Evolutionary conservation across 2,329 filamentous ascomycete species (phyloP).

Genomic region (Annulohypoxylon truncatum): DNA sequence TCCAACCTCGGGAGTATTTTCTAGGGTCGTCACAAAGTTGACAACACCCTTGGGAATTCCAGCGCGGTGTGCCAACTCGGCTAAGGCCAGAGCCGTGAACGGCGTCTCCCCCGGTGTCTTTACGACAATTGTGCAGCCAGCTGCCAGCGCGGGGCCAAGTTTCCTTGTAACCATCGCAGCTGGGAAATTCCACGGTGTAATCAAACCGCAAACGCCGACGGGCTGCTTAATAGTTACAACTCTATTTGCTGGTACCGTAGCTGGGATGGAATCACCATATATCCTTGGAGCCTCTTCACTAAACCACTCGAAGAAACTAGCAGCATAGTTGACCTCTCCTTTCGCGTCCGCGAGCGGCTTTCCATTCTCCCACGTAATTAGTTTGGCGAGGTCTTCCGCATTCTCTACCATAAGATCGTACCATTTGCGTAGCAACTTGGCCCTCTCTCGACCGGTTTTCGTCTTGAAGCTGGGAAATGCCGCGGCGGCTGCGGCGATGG

Average conservation of each 20-base stretch:
- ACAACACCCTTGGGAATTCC: constrained; percentile 92
- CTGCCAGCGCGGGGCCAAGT: constrained; percentile 80
- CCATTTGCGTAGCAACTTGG: constrained; percentile 81
- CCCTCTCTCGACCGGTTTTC: constrained; percentile 78
- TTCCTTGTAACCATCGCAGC: constrained; percentile 80
- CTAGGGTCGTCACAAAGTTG: constrained; percentile 83
- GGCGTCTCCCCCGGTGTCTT: constrained; percentile 95
- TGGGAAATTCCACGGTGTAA: constrained; percentile 92
- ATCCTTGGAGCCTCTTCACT: constrained; percentile 79
- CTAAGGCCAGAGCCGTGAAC: constrained; percentile 87
- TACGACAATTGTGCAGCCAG: constrained; percentile 93
- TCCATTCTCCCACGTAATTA: constrained; percentile 92
- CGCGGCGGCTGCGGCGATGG: constrained; percentile 83
- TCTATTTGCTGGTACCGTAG: constrained; percentile 76
- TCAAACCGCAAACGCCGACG: constrained; percentile 83
- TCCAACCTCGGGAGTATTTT: constrained; percentile 85
- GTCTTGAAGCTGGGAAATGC: constrained; percentile 79
- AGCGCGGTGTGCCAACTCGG: constrained; percentile 85
- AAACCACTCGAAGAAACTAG: constrained; percentile 85
- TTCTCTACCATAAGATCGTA: constrained; percentile 84
- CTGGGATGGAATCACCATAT: constrained; percentile 80
- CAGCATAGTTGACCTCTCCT: constrained; percentile 78
- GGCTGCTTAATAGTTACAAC: constrained; percentile 85
- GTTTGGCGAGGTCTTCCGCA: constrained; percentile 79
- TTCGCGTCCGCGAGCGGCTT: constrained; percentile 82